Evolutionary conservation across 768 basidiomycete genomes (phyloP).

Genomic region (Filobasidium floriforme): DNA sequence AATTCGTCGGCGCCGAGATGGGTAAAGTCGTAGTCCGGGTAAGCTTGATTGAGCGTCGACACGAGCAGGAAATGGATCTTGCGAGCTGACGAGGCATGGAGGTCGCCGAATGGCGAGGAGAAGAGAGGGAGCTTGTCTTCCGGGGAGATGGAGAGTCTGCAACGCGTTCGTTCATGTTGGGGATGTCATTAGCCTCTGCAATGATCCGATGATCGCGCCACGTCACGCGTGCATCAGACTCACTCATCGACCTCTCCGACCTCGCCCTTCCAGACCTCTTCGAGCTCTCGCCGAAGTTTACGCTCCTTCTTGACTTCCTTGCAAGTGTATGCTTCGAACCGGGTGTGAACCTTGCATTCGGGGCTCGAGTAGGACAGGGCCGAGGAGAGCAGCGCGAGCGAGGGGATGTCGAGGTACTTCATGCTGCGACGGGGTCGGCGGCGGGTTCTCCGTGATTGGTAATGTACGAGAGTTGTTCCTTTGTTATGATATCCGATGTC

Average conservation of each 20-base stretch:
- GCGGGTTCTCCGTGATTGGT: neutral
- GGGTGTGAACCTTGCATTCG: conserved; percentile 72
- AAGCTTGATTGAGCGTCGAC: conserved; percentile 91
- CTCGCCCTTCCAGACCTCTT: conserved; percentile 70
- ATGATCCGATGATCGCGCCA: neutral
- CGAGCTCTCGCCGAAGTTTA: conserved; percentile 87
- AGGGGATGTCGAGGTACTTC: conserved; percentile 24
- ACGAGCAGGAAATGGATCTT: conserved; percentile 95
- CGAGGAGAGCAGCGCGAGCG: conserved; percentile 17
- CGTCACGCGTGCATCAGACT: conserved; percentile 20
- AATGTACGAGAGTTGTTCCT: too few relatives aligned
- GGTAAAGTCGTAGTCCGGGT: conserved; percentile 95
- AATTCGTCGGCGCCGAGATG: conserved; percentile 86
- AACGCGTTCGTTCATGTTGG: conserved; percentile 23
- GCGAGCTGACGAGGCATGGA: conserved; percentile 55
- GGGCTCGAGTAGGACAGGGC: conserved; percentile 53
- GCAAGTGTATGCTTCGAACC: conserved; percentile 94
- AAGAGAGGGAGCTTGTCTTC: conserved; percentile 65
- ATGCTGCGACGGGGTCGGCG: conserved; percentile 6
- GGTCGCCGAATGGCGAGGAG: conserved; percentile 74
- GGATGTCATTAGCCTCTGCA: neutral
- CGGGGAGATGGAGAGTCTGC: conserved; percentile 57
- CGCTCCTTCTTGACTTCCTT: conserved; percentile 96
- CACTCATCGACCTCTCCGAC: conserved; percentile 50
- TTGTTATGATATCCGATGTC: too few relatives aligned